phyloP scores from a whole-genome alignment of 2,329 filamentous ascomycete species.

The Colletotrichum abscissum region DNA sequence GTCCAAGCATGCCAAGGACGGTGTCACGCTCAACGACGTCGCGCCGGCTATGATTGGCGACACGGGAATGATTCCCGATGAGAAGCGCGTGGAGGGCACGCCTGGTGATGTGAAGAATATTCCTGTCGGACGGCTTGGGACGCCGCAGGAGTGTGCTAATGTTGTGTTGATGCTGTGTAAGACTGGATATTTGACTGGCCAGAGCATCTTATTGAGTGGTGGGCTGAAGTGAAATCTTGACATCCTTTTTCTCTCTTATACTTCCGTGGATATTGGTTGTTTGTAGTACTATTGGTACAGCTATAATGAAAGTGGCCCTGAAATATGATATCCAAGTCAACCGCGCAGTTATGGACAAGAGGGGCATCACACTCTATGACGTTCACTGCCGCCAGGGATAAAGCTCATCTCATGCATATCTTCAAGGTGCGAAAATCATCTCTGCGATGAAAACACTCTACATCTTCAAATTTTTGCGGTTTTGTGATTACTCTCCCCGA shows the following conservation, averaged over 20 bases:
- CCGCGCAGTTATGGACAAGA: no score
- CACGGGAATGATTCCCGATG: slow-evolving; percentile 71
- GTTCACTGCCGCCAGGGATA: no score
- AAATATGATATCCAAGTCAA: neutral
- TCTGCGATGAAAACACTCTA: neutral
- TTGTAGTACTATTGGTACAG: neutral
- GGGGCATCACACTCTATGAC: no score
- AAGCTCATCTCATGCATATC: neutral
- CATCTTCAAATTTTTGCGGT: neutral
- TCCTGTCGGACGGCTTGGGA: slow-evolving; percentile 67
- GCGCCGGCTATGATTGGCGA: slow-evolving; percentile 76
- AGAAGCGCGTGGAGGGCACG: slow-evolving; percentile 60
- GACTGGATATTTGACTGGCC: slow-evolving; percentile 71
- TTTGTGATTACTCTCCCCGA: neutral
- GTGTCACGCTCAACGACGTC: slow-evolving; percentile 76
- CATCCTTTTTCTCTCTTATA: neutral
- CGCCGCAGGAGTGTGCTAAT: slow-evolving; percentile 69
- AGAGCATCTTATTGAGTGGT: slow-evolving; percentile 64
- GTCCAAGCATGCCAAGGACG: slow-evolving; percentile 66
- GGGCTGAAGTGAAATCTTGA: slow-evolving; percentile 56
- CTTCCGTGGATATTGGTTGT: neutral
- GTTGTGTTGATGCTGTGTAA: slow-evolving; percentile 69
- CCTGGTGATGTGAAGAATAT: slow-evolving; percentile 70
- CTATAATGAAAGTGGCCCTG: neutral
- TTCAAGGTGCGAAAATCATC: neutral